phyloP scores from a whole-genome alignment of 2,329 filamentous ascomycete species.

The Fusarium miscanthi region DNA sequence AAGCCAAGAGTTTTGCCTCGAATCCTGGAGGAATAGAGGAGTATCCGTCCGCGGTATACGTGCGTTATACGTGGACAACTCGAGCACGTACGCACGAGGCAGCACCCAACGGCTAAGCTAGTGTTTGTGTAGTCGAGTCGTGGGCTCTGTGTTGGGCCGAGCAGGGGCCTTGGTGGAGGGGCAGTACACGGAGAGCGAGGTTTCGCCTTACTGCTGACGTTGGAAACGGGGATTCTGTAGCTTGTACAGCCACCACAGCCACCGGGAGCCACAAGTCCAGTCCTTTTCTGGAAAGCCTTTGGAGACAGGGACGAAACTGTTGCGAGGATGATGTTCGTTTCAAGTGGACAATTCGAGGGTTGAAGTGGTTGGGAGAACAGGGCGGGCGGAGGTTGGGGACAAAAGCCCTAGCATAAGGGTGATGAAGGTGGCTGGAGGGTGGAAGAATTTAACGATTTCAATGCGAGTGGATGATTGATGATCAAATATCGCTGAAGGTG shows the following conservation, averaged over 20 bases:
- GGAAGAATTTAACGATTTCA: constrained; percentile 10
- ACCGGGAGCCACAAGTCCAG: constrained; percentile 25
- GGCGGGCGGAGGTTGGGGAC: constrained; percentile 30
- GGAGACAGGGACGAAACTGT: constrained; percentile 12
- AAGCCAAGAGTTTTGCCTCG: constrained; percentile 31
- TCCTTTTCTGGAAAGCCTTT: constrained; percentile 19
- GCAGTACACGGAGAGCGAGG: constrained; percentile 24
- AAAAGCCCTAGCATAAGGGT: constrained; percentile 13
- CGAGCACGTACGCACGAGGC: constrained; percentile 24
- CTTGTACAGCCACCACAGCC: constrained; percentile 35
- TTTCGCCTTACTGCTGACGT: constrained; percentile 31
- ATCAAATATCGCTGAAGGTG: constrained; percentile 8
- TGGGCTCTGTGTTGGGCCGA: constrained; percentile 31
- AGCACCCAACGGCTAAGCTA: constrained; percentile 41
- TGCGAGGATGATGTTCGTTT: constrained; percentile 30
- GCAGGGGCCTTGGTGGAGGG: constrained; percentile 33
- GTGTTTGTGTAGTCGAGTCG: constrained; percentile 33
- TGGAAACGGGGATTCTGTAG: constrained; percentile 8
- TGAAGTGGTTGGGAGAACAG: constrained; percentile 29
- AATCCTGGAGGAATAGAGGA: constrained; percentile 21
- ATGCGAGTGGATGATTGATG: constrained; percentile 1
- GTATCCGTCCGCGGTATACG: constrained; percentile 27
- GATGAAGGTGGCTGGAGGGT: constrained; percentile 32
- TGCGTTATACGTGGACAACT: constrained; percentile 41
- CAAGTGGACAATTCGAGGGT: constrained; percentile 20